phyloP scores from a whole-genome alignment of 2,329 filamentous ascomycete species.

The Colletotrichum sp. region DNA sequence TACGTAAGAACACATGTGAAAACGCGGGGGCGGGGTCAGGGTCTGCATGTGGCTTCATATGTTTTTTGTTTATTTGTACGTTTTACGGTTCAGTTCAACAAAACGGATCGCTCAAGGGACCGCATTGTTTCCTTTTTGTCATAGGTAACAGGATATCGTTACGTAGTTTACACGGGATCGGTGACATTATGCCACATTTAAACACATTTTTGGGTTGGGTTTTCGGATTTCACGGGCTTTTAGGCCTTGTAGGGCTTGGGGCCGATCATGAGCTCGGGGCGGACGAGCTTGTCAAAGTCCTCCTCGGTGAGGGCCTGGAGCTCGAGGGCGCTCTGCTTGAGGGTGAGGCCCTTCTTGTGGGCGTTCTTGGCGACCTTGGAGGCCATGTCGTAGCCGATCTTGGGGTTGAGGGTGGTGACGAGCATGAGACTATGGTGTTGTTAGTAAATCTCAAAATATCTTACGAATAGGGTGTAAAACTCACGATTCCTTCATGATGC shows the following conservation, averaged over 20 bases:
- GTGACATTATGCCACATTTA: background rate
- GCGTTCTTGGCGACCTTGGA: conserved; percentile 98
- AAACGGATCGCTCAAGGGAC: conserved; percentile 6
- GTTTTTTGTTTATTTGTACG: background rate
- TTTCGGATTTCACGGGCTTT: background rate
- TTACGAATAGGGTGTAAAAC: conserved; percentile 33
- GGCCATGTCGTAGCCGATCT: conserved; percentile 97
- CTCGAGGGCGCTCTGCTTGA: conserved; percentile 94
- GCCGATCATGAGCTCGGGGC: conserved; percentile 93
- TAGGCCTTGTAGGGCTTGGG: conserved; percentile 69
- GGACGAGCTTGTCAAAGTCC: conserved; percentile 89
- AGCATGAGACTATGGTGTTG: conserved; percentile 80
- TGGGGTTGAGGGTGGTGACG: conserved; percentile 95
- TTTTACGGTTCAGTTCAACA: background rate
- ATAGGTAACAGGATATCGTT: conserved; percentile 21
- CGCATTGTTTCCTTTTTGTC: conserved; percentile 6
- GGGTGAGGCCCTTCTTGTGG: conserved; percentile 94
- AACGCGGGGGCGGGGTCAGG: background rate
- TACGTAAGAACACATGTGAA: background rate
- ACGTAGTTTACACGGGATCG: conserved; percentile 11
- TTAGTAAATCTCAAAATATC: conserved; percentile 22
- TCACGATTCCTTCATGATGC: conserved; percentile 93
- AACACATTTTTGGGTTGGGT: background rate
- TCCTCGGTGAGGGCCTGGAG: conserved; percentile 85
- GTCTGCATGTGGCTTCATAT: background rate